Base-by-base conservation (phyloP, 345 rosid genomes). In the Syzygium jambos region DNA sequence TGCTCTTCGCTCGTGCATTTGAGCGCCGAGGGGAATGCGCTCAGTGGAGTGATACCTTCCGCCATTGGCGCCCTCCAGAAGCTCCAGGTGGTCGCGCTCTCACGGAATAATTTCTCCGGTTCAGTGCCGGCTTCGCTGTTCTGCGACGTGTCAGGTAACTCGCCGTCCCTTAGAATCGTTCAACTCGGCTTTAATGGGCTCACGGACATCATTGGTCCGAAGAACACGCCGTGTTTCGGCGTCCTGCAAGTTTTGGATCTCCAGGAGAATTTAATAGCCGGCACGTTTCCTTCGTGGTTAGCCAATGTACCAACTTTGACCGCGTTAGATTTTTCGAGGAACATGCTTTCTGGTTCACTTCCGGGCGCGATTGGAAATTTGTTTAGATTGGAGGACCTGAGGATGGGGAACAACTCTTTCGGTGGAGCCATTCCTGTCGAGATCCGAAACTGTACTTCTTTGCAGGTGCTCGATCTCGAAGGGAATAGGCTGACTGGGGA, bases 1-100 rank as follows among this genome's bases (percentile, higher is more conserved):
- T 95, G 98, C 80, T 95, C 97, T 23, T 95, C 99, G 41, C 93
- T 96, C 25, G 91, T 95, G 52, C 99, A 96, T 84, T 89, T 96
- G 85, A 96, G 98, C 85, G 98, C 93, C 9, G 91, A 93, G 68
- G 95, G 90, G 77, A 97, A 98, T 86, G 87, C 92, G 46, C 94
- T 98, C 63, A 91, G 94, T 51, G 98, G 99, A 25, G 91, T 95
- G 63, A 88, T 96, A 13, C 98, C 99, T 29, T 92, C 98, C 27
- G 95, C 96, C 29, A 92, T 93, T 15, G 99, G 99, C 11, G 90
- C 92, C 73, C 91, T 97, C 49, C 98, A 95, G 7, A 89, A 85
- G 21, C 96, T 97, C 9, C 94, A 95, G 83, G 95, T 94, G 22
- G 87, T 97, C 49, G 92, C 99, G 2, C 93, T 97, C 14, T 89